Conservation (phyloP, 2,329 filamentous ascomycete species). For the Talaromyces verruculosus region DNA sequence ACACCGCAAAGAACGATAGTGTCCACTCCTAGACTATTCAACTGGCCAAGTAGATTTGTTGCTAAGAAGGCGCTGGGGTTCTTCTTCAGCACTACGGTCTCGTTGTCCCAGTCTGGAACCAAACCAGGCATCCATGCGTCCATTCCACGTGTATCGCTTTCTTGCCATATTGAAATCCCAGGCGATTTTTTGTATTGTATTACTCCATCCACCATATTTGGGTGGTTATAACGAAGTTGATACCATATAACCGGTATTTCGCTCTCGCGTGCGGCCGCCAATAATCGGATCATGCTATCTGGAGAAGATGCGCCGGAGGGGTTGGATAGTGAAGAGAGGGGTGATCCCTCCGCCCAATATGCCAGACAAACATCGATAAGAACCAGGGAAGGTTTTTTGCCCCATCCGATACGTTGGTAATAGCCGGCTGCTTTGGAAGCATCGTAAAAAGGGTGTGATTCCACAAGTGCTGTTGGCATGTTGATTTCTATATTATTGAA, state of each 20-base stretch:
- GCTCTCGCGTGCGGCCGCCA: neutral
- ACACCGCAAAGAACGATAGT: neutral
- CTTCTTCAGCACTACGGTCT: neutral
- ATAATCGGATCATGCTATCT: neutral
- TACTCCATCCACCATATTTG: neutral
- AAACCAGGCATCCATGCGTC: constrained; percentile 5
- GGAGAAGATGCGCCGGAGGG: neutral
- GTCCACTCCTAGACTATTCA: neutral
- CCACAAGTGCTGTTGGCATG: constrained; percentile 1
- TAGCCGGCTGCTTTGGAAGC: neutral
- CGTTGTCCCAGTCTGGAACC: constrained; percentile 1
- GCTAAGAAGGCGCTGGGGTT: neutral
- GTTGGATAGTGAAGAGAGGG: neutral
- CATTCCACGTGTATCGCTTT: neutral
- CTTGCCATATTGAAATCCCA: constrained; percentile 1
- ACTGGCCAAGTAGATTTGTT: neutral
- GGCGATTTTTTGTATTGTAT: neutral
- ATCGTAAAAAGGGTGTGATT: neutral
- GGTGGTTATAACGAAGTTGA: neutral
- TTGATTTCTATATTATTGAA: neutral
- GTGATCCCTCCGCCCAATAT: constrained; percentile 1
- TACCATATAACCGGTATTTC: neutral
- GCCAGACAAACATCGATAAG: constrained; percentile 1
- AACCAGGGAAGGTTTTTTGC: neutral
- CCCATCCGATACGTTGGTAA: neutral